Base-by-base conservation (phyloP, 345 rosid species). In the Bruguiera sexangula region DNA sequence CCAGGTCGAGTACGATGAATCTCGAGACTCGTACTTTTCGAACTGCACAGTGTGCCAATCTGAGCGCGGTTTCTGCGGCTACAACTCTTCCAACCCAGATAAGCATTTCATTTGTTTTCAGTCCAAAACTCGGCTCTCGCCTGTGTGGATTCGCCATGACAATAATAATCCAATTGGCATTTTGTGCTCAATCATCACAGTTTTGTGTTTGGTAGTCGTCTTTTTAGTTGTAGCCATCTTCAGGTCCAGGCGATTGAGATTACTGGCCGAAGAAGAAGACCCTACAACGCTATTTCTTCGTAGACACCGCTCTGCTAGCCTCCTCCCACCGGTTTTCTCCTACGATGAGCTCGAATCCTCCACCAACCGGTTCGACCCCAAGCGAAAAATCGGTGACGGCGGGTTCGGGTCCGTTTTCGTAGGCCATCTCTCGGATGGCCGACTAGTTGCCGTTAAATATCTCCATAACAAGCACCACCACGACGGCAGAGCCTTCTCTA, bases 391-490 rank as follows among this genome's bases (percentile, higher is more conserved):
- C 54, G 98, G 97, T 0, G 96, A 91, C 63, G 98, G 98, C 31
- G 97, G 98, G 11, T 93, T 93, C 64, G 98, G 97, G 60, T 91
- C 96, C 0, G 98, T 93, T 31, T 91, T 76, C 71, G 69, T 93
- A 43, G 97, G 93, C 22, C 90, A 84, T 34, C 96, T 91, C 73
- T 39, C 51, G 56, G 98, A 93, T 56, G 91, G 87, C 8, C 77
- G 91, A 30, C 80, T 85, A 34, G 90, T 88, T 43, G 98, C 98
- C 8, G 95, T 93, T 1, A 93, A 93, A 58, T 82, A 86, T 77
- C 98, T 93, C 68, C 98, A 93, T 82, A 80, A 69, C 52, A 91
- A 84, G 50, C 88, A 82, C 71, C 82, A 79, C 27, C 70, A 66
- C 34, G 71, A 85, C 30, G 83, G 85, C 39, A 84, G 76, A 60